These are phyloP conservation scores for Calocybe gangraenosa DNA, from an alignment of 768 basidiomycete species.

Conservation along the genomic window DNA sequence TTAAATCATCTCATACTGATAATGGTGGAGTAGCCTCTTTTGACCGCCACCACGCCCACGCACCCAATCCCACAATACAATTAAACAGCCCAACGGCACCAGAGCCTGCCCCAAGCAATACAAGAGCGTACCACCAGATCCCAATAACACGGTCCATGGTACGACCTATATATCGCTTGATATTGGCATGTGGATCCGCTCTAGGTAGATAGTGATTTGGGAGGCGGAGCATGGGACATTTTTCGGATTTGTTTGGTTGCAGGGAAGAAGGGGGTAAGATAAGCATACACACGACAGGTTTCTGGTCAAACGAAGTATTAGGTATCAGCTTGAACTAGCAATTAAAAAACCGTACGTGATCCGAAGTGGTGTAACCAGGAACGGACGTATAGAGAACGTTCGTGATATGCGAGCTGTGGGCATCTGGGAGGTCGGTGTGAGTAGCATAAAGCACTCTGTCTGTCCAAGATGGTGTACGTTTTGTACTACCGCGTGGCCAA, in stretches of 20 bases:
- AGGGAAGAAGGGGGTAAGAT: constrained; percentile 50
- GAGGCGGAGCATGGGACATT: constrained; percentile 45
- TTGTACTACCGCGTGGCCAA: constrained; percentile 37
- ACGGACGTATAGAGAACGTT: constrained; percentile 77
- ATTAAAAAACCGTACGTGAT: constrained; percentile 60
- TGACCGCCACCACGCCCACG: constrained; percentile 58
- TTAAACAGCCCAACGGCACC: constrained; percentile 67
- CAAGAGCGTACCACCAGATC: constrained; percentile 72
- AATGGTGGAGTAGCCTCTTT: constrained; percentile 9
- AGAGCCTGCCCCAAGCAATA: constrained; percentile 75
- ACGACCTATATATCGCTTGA: constrained; percentile 66
- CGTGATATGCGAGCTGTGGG: constrained; percentile 48
- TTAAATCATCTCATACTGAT: constrained; percentile 3
- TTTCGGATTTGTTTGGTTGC: constrained; percentile 17
- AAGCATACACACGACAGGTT: constrained; percentile 75
- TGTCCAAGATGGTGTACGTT: constrained; percentile 87
- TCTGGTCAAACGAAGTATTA: constrained; percentile 37
- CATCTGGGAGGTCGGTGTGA: constrained; percentile 56
- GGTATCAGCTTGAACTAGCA: not conserved
- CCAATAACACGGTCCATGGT: constrained; percentile 73
- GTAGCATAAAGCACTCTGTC: constrained; percentile 89
- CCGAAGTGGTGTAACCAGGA: constrained; percentile 82
- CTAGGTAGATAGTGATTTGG: constrained; percentile 45
- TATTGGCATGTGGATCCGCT: constrained; percentile 46
- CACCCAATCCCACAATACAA: constrained; percentile 60